Percentiles rank a stretch among this genome's conserved stretches.
These are phyloP conservation scores for Albugo candida DNA, from an alignment of 352 stramenopile genomes.

Conservation along the genomic window DNA sequence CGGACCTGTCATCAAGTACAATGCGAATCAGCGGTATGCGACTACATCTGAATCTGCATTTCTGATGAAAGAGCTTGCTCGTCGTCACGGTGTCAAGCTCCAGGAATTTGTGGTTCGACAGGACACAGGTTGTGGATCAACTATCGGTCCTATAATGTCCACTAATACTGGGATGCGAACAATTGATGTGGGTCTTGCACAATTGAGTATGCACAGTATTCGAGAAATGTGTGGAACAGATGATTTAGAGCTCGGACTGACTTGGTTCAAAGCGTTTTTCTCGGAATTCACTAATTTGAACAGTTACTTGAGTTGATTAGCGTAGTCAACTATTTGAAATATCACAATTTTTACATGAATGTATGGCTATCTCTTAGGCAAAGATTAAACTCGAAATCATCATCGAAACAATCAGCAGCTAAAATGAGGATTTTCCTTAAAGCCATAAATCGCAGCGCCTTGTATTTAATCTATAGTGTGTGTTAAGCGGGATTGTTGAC, in stretches of 20 bases:
- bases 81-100: constrained; percentile 63
- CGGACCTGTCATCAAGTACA: constrained; percentile 98
- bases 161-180: constrained; percentile 89
- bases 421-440: too few relatives aligned
- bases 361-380: too few relatives aligned
- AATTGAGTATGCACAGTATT: constrained; percentile 96
- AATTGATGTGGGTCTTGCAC: constrained; percentile 92
- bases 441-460: too few relatives aligned
- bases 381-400: too few relatives aligned
- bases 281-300: constrained; percentile 82
- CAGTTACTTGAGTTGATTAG: constrained; percentile 27
- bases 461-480: too few relatives aligned
- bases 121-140: constrained; percentile 91
- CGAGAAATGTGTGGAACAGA: constrained; percentile 89
- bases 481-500: too few relatives aligned
- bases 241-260: constrained; percentile 59
- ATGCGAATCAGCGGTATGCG: constrained; percentile 95
- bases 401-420: too few relatives aligned
- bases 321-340: too few relatives aligned
- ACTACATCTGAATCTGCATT: constrained; percentile 87
- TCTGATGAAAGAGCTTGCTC: constrained; percentile 81
- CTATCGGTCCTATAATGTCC: constrained; percentile 94
- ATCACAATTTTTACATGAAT: too few relatives aligned
- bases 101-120: constrained; percentile 96
- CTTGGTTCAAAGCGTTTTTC: constrained; percentile 88